phyloP scores from a whole-genome alignment of 257 asterid species.

The Jasminum sambac region DNA sequence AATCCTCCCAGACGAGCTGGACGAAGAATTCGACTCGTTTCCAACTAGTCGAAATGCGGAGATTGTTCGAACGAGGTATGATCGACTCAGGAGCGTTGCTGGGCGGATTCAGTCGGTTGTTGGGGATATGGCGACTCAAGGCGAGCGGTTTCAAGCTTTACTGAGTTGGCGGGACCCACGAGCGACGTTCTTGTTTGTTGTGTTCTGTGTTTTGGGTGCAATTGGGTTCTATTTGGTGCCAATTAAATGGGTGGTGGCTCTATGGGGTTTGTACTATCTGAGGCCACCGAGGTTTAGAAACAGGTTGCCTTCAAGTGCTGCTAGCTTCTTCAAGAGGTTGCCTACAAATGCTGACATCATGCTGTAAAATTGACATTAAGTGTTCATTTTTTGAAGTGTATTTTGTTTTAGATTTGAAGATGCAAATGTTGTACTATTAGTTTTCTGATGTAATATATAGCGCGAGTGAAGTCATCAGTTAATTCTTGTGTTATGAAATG shows the following conservation, averaged over 20 bases:
- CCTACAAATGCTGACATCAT: constrained; percentile 26
- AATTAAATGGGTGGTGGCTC: constrained; percentile 28
- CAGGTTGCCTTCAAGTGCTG: constrained; percentile 29
- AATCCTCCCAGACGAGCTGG: constrained; percentile 29
- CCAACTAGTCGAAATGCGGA: constrained; percentile 28
- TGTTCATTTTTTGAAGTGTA: background rate
- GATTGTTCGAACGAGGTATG: constrained; percentile 29
- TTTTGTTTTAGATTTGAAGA: background rate
- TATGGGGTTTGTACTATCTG: constrained; percentile 20
- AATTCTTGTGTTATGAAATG: background rate
- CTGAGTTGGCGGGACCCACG: constrained; percentile 30
- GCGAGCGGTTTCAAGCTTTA: constrained; percentile 27
- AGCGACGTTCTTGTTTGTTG: constrained; percentile 27
- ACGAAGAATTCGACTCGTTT: constrained; percentile 33
- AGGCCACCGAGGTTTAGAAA: constrained; percentile 30
- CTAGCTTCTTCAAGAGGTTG: constrained; percentile 29
- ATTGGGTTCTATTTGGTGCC: constrained; percentile 30
- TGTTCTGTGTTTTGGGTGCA: constrained; percentile 26
- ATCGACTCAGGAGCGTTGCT: constrained; percentile 32
- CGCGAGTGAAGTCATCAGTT: background rate
- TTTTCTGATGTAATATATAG: background rate
- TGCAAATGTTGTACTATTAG: background rate
- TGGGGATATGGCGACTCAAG: constrained; percentile 32
- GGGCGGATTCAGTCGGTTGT: constrained; percentile 33
- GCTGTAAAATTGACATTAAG: constrained; percentile 3